Percentiles rank a stretch among this genome's conserved stretches.
These are phyloP conservation scores for Paramecium sonneborni DNA, from an alignment of 73 alveolate genomes.

Conservation along the genomic window DNA sequence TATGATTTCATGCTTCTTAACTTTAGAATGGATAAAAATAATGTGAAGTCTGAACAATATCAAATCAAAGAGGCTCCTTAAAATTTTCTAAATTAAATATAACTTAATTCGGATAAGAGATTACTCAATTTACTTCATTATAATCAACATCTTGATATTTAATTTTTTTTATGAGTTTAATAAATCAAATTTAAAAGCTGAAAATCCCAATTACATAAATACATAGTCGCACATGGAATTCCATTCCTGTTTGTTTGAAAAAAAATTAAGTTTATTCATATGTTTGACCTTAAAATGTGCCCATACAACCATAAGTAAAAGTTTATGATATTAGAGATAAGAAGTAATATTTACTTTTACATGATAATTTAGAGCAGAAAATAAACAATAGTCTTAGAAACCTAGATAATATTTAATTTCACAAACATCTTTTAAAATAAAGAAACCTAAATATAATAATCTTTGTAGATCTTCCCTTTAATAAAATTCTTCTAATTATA, in stretches of 20 bases:
- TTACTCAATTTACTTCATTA: background rate
- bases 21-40: background rate
- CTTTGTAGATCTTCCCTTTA: background rate
- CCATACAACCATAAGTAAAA: no score
- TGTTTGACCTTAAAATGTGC: background rate
- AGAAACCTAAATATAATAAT: background rate
- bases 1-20: background rate
- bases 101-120: background rate
- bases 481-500: constrained; percentile 27
- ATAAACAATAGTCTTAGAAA: constrained; percentile 22
- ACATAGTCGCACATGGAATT: background rate
- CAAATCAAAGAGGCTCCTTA: background rate
- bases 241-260: background rate
- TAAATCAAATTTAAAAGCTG: background rate
- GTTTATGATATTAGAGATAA: background rate
- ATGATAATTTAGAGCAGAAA: constrained; percentile 34
- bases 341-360: background rate
- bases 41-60: no score
- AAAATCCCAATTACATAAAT: background rate
- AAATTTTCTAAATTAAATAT: background rate
- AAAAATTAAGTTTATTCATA: background rate
- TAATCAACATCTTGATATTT: background rate
- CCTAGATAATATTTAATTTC: background rate
- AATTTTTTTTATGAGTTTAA: background rate
- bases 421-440: background rate